Evolutionary conservation across 2,329 filamentous ascomycete genomes (phyloP), one percentile per base, ranked within the genome.

Genomic region (Xylaria sp.): DNA sequence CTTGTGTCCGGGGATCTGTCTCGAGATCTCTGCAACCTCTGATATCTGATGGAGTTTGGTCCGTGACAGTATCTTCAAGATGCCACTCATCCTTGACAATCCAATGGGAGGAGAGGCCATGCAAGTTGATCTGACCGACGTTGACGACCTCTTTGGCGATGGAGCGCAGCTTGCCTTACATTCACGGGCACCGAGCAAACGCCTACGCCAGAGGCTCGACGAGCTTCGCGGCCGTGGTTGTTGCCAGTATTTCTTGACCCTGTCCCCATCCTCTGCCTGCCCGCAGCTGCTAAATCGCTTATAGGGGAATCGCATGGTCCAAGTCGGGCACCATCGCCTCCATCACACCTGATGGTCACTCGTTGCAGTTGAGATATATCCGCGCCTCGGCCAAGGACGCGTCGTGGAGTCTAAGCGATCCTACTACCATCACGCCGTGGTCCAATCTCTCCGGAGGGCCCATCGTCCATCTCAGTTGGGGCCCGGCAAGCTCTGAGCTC

Each of bases 291-390:
- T 69, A 56, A 63, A 51, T 19, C 38, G 24, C 44, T 42, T 9
- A 44, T 63, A 95, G 92, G 69, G 85, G 85, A 60, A 82, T 97
- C 49, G 86, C 89, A 24, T 97, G 93, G 92, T 96, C 93, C 9
- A 92, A 87, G 65, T 83, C 86, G 56, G 93, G 93, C 40, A 91
- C 88, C 55, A 90, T 97, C 62, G 92, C 92, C 22, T 88, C 87
- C 49, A 88, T 97, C 61, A 83, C 87, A 18, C 75, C 83, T 16
- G 88, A 92, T 72, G 89, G 90, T 22, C 81, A 81, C 44, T 80
- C 79, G 13, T 76, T 97, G 48, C 85, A 89, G 66, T 78, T 96
- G 42, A 85, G 87, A 54, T 87, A 90, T 67, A 78, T 96, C 46
- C 81, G 84, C 29, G 87, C 88, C 65, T 80, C 86, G 61, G 81